phyloP scores from a whole-genome alignment of 768 basidiomycete species.

The Gymnopilus junonius region DNA sequence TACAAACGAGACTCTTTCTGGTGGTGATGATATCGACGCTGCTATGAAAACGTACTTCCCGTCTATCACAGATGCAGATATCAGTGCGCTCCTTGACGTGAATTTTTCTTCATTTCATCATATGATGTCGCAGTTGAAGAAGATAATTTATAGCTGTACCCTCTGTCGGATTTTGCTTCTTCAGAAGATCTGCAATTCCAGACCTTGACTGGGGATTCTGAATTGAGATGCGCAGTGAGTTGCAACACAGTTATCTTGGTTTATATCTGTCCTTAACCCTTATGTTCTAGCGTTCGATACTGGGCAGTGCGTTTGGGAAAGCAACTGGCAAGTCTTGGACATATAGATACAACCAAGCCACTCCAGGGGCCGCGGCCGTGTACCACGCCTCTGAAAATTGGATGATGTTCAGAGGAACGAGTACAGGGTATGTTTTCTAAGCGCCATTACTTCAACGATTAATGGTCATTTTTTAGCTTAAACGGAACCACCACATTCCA shows the following conservation, averaged over 20 bases:
- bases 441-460: not conserved
- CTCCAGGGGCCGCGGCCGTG: conserved; percentile 35
- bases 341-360: conserved; percentile 63
- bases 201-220: conserved; percentile 52
- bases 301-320: conserved; percentile 45
- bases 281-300: conserved; percentile 34
- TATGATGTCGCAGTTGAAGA: not conserved
- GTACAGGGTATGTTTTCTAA: conserved; percentile 52
- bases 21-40: conserved; percentile 40
- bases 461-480: conserved; percentile 30
- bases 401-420: conserved; percentile 69
- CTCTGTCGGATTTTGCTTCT: conserved; percentile 46
- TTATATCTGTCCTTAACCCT: no score
- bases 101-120: not conserved
- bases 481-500: conserved; percentile 60
- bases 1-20: conserved; percentile 61
- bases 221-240: conserved; percentile 59
- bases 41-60: conserved; percentile 51
- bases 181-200: conserved; percentile 45
- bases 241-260: no score
- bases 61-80: conserved; percentile 40
- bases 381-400: conserved; percentile 65
- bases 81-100: conserved; percentile 40
- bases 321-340: conserved; percentile 45
- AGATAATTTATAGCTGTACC: conserved; percentile 40